A percentile compares a stretch with the other conserved stretches of the same genome.
These are phyloP conservation scores for Dactylellina haptotyla DNA, from an alignment of 2,329 filamentous ascomycete genomes.

Conservation along the genomic window DNA sequence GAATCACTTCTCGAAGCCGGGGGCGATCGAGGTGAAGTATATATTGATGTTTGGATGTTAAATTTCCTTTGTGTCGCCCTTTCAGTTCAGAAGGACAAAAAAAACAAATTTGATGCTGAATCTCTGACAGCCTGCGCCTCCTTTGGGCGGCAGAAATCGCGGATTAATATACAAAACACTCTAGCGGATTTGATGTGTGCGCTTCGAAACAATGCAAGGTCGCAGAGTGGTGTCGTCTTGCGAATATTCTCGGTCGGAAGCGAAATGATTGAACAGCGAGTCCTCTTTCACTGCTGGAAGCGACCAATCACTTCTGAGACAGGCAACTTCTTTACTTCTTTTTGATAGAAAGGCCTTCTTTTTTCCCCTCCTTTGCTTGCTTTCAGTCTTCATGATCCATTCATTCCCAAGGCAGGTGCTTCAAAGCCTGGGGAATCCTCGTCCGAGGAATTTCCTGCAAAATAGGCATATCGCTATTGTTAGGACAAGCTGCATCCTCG, in stretches of 20 bases:
- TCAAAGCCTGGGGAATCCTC: slow-evolving; percentile 6
- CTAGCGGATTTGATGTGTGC: slow-evolving; percentile 22
- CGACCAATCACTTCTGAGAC: slow-evolving; percentile 21
- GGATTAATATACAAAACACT: slow-evolving; percentile 50
- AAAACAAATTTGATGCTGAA: slow-evolving; percentile 20
- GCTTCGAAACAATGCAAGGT: slow-evolving; percentile 53
- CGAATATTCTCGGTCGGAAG: slow-evolving; percentile 39
- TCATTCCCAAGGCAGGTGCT: slow-evolving; percentile 42
- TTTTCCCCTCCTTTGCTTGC: background rate
- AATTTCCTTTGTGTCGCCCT: background rate
- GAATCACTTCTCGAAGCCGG: background rate
- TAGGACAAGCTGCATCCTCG: slow-evolving; percentile 2
- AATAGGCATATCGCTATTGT: slow-evolving; percentile 26
- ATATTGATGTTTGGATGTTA: background rate
- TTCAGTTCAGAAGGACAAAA: slow-evolving; percentile 12
- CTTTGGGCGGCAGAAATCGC: slow-evolving; percentile 27
- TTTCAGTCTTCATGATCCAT: background rate
- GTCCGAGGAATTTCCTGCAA: background rate
- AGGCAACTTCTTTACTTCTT: background rate
- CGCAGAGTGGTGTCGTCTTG: slow-evolving; percentile 41
- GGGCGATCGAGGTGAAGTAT: slow-evolving; percentile 9
- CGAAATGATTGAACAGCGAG: too few relatives aligned
- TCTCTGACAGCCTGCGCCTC: slow-evolving; percentile 45
- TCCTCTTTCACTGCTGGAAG: too few relatives aligned
- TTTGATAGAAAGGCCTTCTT: too few relatives aligned